Evolutionary conservation across 2,329 filamentous ascomycete species (phyloP).

Genomic region (Pseudonectria foliicola): DNA sequence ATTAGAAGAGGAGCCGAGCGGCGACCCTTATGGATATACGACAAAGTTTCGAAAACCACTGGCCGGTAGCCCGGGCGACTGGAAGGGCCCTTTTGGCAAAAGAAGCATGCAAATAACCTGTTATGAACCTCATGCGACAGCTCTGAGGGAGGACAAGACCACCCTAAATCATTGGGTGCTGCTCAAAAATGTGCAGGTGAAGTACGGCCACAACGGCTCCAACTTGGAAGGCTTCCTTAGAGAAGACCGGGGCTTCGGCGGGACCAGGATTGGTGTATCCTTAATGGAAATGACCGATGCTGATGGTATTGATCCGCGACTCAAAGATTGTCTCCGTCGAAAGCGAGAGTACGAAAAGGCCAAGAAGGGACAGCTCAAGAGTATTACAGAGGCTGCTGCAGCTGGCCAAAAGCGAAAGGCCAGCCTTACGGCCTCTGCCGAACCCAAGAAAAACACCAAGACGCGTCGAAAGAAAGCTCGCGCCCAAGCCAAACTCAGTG

Average conservation of each 20-base stretch:
- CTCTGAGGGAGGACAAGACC: slow-evolving; percentile 46
- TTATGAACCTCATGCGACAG: slow-evolving; percentile 59
- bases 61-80: slow-evolving; percentile 30
- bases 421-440: slow-evolving; percentile 15
- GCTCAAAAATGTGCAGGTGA: slow-evolving; percentile 68
- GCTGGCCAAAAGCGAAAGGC: slow-evolving; percentile 34
- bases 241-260: slow-evolving; percentile 41
- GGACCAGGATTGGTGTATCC: slow-evolving; percentile 50
- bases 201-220: slow-evolving; percentile 40
- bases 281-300: slow-evolving; percentile 35
- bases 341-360: slow-evolving; percentile 56
- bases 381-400: slow-evolving; percentile 29
- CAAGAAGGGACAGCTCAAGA: slow-evolving; percentile 33
- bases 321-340: slow-evolving; percentile 53
- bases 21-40: slow-evolving; percentile 51
- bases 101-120: slow-evolving; percentile 64
- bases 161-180: slow-evolving; percentile 54
- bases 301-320: slow-evolving; percentile 38
- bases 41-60: slow-evolving; percentile 15
- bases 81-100: slow-evolving; percentile 69
- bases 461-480: slow-evolving; percentile 9
- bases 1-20: slow-evolving; percentile 33
- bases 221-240: slow-evolving; percentile 68
- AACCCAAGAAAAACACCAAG: slow-evolving; percentile 23
- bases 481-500: too few species aligned